phyloP scores from a whole-genome alignment of 371 early-diverging fungal genomes.

The Coemansia sp. region DNA sequence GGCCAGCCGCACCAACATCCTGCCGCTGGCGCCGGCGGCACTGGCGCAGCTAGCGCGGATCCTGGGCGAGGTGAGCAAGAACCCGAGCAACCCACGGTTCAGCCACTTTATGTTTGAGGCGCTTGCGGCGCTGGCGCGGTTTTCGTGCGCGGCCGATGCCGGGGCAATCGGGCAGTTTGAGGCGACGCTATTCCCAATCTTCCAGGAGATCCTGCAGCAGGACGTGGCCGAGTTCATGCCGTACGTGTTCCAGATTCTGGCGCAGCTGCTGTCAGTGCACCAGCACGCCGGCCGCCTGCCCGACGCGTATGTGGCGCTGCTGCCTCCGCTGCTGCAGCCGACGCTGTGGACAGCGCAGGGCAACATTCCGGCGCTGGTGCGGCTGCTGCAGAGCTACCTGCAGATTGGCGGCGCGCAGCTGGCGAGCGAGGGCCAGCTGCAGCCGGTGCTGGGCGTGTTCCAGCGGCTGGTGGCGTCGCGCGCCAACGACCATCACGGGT shows the following conservation, averaged over 20 bases:
- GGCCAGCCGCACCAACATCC: slow-evolving; percentile 67
- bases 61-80: slow-evolving; percentile 80
- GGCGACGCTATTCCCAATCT: slow-evolving; percentile 61
- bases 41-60: slow-evolving; percentile 72
- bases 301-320: slow-evolving; percentile 64
- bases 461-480: slow-evolving; percentile 88
- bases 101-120: slow-evolving; percentile 96
- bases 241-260: slow-evolving; percentile 93
- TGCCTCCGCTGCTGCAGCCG: slow-evolving; percentile 81
- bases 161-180: slow-evolving; percentile 78
- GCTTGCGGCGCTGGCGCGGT: slow-evolving; percentile 82
- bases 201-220: slow-evolving; percentile 59
- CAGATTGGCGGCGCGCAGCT: slow-evolving; percentile 64
- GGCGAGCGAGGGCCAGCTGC: slow-evolving; percentile 65
- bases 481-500: slow-evolving; percentile 80
- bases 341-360: slow-evolving; percentile 82
- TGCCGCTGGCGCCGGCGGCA: slow-evolving; percentile 67
- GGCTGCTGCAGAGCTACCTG: slow-evolving; percentile 82
- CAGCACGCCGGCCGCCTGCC: slow-evolving; percentile 63
- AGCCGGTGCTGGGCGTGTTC: slow-evolving; percentile 89
- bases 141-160: slow-evolving; percentile 54
- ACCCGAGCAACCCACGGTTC: slow-evolving; percentile 97
- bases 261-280: slow-evolving; percentile 81
- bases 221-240: slow-evolving; percentile 87
- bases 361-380: slow-evolving; percentile 92